A percentile compares a stretch with the other conserved stretches of the same genome.
These are phyloP conservation scores for Saturnispora gosingensis DNA, from an alignment of 805 yeast genomes.

Conservation along the genomic window DNA sequence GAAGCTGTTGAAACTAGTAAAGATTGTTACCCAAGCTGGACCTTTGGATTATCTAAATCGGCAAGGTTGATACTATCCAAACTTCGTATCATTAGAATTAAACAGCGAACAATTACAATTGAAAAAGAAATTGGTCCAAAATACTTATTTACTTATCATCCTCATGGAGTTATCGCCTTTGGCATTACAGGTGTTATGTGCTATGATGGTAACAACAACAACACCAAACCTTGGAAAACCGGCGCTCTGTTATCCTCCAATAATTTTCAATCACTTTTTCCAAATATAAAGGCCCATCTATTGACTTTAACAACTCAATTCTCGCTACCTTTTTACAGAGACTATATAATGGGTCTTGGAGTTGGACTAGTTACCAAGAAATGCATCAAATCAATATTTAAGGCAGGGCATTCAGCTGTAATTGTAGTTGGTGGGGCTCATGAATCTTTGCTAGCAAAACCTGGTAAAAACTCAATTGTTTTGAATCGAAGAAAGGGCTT, in stretches of 20 bases:
- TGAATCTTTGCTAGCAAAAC: slow-evolving; percentile 64
- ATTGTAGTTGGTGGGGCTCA: slow-evolving; percentile 96
- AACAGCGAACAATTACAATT: not conserved
- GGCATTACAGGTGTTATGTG: slow-evolving; percentile 40
- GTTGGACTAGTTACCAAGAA: slow-evolving; percentile 72
- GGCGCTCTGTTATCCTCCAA: slow-evolving; percentile 1
- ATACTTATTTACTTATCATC: slow-evolving; percentile 89
- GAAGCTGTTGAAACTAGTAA: slow-evolving; percentile 17
- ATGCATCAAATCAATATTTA: slow-evolving; percentile 58
- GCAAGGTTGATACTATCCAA: not conserved
- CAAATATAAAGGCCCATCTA: slow-evolving; percentile 73
- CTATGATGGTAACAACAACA: not conserved
- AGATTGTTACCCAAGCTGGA: slow-evolving; percentile 4
- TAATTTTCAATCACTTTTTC: slow-evolving; percentile 50
- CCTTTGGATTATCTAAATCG: slow-evolving; percentile 1
- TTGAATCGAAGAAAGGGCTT: slow-evolving; percentile 79
- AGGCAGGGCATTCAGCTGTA: slow-evolving; percentile 64
- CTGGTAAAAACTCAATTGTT: slow-evolving; percentile 59
- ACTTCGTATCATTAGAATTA: slow-evolving; percentile 1
- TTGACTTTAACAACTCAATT: slow-evolving; percentile 81
- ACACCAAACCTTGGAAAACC: slow-evolving; percentile 5
- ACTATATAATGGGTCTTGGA: slow-evolving; percentile 73
- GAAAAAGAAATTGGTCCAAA: slow-evolving; percentile 49
- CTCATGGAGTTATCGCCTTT: slow-evolving; percentile 91
- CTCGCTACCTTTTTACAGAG: slow-evolving; percentile 75